Percentiles rank a stretch among this genome's conserved stretches.
Conservation (phyloP, 306 rosid genomes). For the Nissolia schottii region DNA sequence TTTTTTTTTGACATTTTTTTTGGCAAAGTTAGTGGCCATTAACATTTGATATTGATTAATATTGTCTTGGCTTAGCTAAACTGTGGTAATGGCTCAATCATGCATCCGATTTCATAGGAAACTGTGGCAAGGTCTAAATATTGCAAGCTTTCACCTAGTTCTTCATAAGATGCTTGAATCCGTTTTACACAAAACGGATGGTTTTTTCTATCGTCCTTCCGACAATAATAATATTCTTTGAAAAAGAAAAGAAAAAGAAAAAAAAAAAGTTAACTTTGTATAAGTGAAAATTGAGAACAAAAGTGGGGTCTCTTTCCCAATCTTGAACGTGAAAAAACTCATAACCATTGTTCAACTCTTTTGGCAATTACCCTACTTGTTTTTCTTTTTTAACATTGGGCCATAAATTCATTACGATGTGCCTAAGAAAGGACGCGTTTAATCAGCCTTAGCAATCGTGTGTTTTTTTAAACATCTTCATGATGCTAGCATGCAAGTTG, state of each 20-base stretch:
- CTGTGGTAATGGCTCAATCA: too few species aligned
- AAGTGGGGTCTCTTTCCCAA: constrained; percentile 15
- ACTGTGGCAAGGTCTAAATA: background rate
- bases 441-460: background rate
- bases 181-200: background rate
- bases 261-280: constrained; percentile 8
- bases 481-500: background rate
- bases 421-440: background rate
- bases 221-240: background rate
- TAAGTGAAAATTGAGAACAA: constrained; percentile 2
- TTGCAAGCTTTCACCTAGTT: background rate
- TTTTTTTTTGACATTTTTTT: too few species aligned
- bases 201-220: background rate
- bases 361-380: background rate
- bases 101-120: too few species aligned
- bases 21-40: too few species aligned
- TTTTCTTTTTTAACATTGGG: background rate
- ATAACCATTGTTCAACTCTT: background rate
- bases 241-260: background rate
- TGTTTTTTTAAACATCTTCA: background rate
- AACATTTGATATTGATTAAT: too few species aligned
- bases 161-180: background rate
- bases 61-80: too few species aligned
- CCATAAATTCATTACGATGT: constrained; percentile 4
- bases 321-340: background rate